Conservation (phyloP, 2,329 filamentous ascomycete species). For the Neofusicoccum kwambonambiense region DNA sequence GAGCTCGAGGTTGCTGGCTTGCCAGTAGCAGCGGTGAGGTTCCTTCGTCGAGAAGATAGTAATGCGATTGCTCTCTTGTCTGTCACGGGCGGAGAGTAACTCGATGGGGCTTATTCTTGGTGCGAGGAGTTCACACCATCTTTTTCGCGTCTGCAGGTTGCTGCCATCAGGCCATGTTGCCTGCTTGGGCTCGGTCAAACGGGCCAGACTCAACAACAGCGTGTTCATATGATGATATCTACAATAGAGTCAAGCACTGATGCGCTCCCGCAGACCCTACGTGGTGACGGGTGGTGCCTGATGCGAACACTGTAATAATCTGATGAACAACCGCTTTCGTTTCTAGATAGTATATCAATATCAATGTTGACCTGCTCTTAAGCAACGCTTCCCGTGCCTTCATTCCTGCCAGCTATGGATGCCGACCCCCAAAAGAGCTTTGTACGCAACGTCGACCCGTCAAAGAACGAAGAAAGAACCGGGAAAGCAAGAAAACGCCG, state of each 20-base stretch:
- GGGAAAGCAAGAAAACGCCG: neutral
- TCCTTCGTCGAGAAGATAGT: constrained; percentile 94
- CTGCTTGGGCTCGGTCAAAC: constrained; percentile 63
- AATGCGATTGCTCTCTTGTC: constrained; percentile 86
- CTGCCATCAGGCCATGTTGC: constrained; percentile 29
- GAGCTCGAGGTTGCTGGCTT: constrained; percentile 19
- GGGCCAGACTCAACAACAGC: constrained; percentile 56
- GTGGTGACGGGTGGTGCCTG: constrained; percentile 37
- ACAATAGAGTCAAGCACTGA: constrained; percentile 99
- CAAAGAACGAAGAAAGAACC: neutral
- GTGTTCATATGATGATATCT: constrained; percentile 82
- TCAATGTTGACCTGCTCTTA: neutral
- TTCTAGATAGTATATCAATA: neutral
- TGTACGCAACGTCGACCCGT: neutral
- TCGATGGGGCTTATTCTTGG: constrained; percentile 99
- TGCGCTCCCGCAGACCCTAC: constrained; percentile 49
- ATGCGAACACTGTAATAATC: constrained; percentile 37
- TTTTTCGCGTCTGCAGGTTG: constrained; percentile 47
- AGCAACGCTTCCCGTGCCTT: neutral
- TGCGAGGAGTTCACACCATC: constrained; percentile 71
- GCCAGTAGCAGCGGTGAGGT: constrained; percentile 44
- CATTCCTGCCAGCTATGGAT: neutral
- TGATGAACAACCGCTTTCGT: constrained; percentile 37
- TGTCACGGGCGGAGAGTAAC: constrained; percentile 65
- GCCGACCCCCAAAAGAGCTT: neutral